These are phyloP conservation scores for Mortierella sp. DNA, from an alignment of 371 early-diverging fungal genomes.

Conservation along the genomic window DNA sequence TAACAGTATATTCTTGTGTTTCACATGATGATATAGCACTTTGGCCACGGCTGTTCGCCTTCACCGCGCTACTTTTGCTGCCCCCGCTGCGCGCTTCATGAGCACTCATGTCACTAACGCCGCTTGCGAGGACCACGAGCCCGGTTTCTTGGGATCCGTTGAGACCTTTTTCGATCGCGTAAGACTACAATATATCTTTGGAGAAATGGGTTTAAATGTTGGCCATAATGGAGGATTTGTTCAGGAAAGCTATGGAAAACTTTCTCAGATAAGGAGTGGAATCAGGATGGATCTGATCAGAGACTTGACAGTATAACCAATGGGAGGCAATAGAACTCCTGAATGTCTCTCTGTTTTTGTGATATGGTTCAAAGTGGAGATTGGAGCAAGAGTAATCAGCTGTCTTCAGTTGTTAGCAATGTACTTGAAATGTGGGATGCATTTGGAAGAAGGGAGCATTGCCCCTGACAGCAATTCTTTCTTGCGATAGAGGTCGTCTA, in stretches of 20 bases:
- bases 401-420: not conserved
- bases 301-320: not conserved
- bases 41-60: conserved; percentile 55
- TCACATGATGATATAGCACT: conserved; percentile 24
- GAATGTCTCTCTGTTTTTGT: not conserved
- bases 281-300: conserved; percentile 1
- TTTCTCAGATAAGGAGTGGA: not conserved
- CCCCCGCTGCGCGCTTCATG: conserved; percentile 48
- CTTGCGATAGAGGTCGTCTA: not conserved
- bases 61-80: conserved; percentile 46
- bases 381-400: not conserved
- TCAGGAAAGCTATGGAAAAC: not conserved
- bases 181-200: not conserved
- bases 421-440: not conserved
- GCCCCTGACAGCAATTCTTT: not conserved
- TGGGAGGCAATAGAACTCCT: not conserved
- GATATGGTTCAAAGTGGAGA: not conserved
- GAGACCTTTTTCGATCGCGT: conserved; percentile 78
- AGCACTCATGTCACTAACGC: conserved; percentile 62
- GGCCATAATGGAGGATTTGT: not conserved
- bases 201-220: not conserved
- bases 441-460: not conserved
- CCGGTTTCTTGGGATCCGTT: conserved; percentile 84
- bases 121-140: conserved; percentile 80
- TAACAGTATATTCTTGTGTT: not conserved